Evolutionary conservation across 495 filamentous ascomycete species (phyloP).

Genomic region (Neurospora tetraspora): DNA sequence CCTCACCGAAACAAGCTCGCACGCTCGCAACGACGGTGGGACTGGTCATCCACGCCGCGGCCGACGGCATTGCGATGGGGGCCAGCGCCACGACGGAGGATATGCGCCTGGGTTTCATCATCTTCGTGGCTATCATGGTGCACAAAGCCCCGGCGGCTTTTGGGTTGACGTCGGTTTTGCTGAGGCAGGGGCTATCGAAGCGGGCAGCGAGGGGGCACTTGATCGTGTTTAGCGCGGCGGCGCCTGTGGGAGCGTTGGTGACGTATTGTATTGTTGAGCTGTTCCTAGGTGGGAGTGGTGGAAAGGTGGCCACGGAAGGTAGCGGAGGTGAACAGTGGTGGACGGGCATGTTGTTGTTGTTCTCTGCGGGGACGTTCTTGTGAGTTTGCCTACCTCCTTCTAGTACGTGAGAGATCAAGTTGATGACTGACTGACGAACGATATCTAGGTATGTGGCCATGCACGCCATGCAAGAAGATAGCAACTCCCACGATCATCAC

Average conservation of each 20-base stretch:
- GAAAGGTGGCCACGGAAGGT: conserved; percentile 13
- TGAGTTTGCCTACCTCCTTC: conserved; percentile 40
- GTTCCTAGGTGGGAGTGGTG: conserved; percentile 46
- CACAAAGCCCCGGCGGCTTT: conserved; percentile 97
- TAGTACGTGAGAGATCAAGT: too few species aligned
- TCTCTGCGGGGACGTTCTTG: conserved; percentile 93
- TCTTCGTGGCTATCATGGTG: conserved; percentile 93
- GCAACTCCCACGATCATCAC: conserved; percentile 42
- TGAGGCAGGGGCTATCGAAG: conserved; percentile 83
- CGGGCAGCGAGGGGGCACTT: conserved; percentile 76
- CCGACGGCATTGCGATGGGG: conserved; percentile 94
- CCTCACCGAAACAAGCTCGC: conserved; percentile 40
- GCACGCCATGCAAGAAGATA: conserved; percentile 92
- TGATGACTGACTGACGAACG: conserved; percentile 9
- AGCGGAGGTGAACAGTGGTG: conserved; percentile 52
- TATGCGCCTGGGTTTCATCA: conserved; percentile 68
- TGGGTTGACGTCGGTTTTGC: conserved; percentile 76
- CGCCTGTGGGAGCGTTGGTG: conserved; percentile 71
- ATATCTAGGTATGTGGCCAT: conserved; percentile 80
- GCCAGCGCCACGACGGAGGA: conserved; percentile 68
- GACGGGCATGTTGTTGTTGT: conserved; percentile 84
- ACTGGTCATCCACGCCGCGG: conserved; percentile 89
- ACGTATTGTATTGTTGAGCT: conserved; percentile 74
- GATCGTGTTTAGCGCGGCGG: conserved; percentile 82
- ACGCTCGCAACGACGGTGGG: conserved; percentile 73